Base-by-base conservation (phyloP, 345 rosid species). In the Populus davidiana region DNA sequence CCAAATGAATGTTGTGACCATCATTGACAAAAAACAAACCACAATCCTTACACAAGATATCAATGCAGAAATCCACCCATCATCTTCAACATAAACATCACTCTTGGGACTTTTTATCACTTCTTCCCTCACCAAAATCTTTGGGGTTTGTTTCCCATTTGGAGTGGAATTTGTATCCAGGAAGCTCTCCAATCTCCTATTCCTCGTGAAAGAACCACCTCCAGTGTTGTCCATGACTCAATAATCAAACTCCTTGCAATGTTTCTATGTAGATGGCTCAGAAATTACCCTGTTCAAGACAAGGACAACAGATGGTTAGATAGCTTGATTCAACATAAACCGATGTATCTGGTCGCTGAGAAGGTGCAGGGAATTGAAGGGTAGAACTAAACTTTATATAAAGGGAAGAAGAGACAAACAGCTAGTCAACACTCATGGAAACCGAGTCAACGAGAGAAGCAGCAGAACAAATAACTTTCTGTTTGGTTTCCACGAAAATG, bases 1-100 rank as follows among this genome's bases (percentile, higher is more conserved):
- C 92, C 90, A 89, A n/a, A 85, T 67, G 69, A 81, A 65, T 20
- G 89, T 81, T 20, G 86, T 86, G 29, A 86, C 76, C 88, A 83
- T 81, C 92, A 87, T 86, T 23, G 82, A 71, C 70, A 82, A 7
- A 62, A 87, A 89, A 78, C 92, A 89, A 2, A 80, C 54, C 7
- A 85, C 81, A 54, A 89, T 86, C 71, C 86, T 86, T 6, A 83
- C 66, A 77, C 76, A 87, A 18, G 92, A 89, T 67, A 83, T 74
- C 79, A 87, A 14, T 63, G 25, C 65, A 2, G 85, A 36, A 47
- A 81, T n/a, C 88, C 89, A 86, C 31, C 89, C 89, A 81, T 83
- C 86, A 52, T 86, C 85, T 17, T 83, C 87, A 23, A 73, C 82
- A 80, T 77, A 85, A 18, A 35, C 84, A 49, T 77, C 84, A 2